A percentile compares a stretch with the other conserved stretches of the same genome.
phyloP scores from a whole-genome alignment of 2,329 filamentous ascomycete species.

The Epichloe hybrida region DNA sequence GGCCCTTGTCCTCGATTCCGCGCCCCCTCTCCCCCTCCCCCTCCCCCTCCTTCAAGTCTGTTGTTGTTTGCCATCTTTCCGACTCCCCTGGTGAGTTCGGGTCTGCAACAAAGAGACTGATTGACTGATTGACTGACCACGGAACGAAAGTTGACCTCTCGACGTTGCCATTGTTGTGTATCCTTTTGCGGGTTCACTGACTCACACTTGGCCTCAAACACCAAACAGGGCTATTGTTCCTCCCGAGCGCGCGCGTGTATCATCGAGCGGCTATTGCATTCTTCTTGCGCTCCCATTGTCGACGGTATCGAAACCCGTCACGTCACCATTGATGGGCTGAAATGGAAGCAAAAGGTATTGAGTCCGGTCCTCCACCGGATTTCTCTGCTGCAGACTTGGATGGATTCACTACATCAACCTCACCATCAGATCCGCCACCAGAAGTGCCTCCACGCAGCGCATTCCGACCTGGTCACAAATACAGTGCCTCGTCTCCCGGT shows the following conservation, averaged over 20 bases:
- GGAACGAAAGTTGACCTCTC: not conserved
- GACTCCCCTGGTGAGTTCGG: too few species aligned
- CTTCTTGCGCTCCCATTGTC: not conserved
- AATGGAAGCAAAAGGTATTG: not conserved
- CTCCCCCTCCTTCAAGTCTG: too few species aligned
- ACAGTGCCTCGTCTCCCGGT: conserved; percentile 4
- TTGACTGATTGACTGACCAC: not conserved
- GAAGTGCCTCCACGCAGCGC: not conserved
- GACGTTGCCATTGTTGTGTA: not conserved
- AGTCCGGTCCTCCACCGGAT: not conserved
- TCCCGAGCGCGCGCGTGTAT: not conserved
- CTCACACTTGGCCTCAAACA: not conserved
- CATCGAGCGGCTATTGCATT: not conserved
- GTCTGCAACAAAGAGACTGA: too few species aligned
- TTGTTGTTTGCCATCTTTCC: too few species aligned
- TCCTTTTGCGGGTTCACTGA: not conserved
- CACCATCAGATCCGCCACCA: not conserved
- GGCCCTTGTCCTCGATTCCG: too few species aligned
- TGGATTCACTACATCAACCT: not conserved
- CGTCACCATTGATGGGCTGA: not conserved
- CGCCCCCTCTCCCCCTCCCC: too few species aligned
- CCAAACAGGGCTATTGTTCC: not conserved
- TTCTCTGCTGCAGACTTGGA: not conserved
- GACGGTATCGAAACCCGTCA: not conserved
- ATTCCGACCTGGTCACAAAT: not conserved